phyloP scores from a whole-genome alignment of 2,329 filamentous ascomycete genomes.

The Ophiostoma quercus region DNA sequence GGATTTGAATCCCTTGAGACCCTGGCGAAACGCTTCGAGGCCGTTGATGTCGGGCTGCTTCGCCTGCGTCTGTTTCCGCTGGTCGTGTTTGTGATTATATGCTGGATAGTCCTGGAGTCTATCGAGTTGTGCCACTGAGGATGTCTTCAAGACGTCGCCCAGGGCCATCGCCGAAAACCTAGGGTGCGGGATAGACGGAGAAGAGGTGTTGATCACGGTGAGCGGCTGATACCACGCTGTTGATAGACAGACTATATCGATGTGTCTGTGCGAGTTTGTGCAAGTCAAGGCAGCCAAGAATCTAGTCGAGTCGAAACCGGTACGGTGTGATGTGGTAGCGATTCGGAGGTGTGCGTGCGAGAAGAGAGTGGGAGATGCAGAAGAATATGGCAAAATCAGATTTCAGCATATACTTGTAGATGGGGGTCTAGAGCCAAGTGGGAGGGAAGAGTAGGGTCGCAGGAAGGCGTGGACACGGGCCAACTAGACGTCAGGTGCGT shows the following conservation, averaged over 20 bases:
- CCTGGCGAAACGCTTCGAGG: conserved; percentile 20
- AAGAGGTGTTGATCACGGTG: background rate
- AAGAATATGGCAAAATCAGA: background rate
- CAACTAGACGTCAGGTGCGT: conserved; percentile 5
- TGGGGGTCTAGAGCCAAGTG: background rate
- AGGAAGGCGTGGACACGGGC: background rate
- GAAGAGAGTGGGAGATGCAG: background rate
- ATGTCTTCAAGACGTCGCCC: conserved; percentile 27
- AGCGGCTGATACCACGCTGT: conserved; percentile 3
- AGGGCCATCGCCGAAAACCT: conserved; percentile 28
- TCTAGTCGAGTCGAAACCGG: too few relatives aligned
- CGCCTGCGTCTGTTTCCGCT: background rate
- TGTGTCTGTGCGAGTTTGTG: background rate
- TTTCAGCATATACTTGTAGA: background rate
- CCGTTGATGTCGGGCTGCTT: background rate
- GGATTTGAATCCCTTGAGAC: conserved; percentile 19
- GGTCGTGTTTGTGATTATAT: background rate
- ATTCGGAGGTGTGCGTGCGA: too few relatives aligned
- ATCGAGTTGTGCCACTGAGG: conserved; percentile 25
- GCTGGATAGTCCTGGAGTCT: conserved; percentile 15
- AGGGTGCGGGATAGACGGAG: background rate
- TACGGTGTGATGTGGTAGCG: too few relatives aligned
- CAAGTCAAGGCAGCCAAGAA: too few relatives aligned
- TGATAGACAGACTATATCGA: background rate
- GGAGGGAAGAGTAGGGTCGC: background rate